Percentiles rank a stretch among this genome's conserved stretches.
Evolutionary conservation across 768 basidiomycete species (phyloP).

Genomic region (Phlegmacium glaucopus): DNA sequence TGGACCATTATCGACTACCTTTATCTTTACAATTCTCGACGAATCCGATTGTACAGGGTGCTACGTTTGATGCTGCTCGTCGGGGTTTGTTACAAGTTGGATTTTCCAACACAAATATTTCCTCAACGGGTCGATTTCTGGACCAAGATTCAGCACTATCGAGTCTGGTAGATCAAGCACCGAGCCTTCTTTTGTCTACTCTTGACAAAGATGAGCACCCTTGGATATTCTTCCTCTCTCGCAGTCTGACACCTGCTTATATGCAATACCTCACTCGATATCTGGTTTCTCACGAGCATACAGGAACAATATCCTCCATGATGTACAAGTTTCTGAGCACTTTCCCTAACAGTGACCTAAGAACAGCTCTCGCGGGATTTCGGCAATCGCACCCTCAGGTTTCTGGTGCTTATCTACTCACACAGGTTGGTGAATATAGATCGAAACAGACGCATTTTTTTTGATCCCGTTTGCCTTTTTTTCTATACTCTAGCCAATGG

Average conservation of each 20-base stretch:
- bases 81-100: slow-evolving; percentile 25
- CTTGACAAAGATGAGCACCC: slow-evolving; percentile 10
- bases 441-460: background rate
- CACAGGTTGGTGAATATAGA: slow-evolving; percentile 34
- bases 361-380: slow-evolving; percentile 6
- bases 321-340: slow-evolving; percentile 15
- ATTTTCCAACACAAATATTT: slow-evolving; percentile 3
- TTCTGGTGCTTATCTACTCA: slow-evolving; percentile 33
- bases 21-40: slow-evolving; percentile 4
- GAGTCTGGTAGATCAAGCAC: slow-evolving; percentile 36
- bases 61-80: slow-evolving; percentile 32
- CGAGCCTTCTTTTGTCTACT: slow-evolving; percentile 21
- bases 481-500: slow-evolving; percentile 42
- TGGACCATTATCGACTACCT: slow-evolving; percentile 51
- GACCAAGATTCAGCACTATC: slow-evolving; percentile 50
- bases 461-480: background rate
- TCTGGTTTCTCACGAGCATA: slow-evolving; percentile 7
- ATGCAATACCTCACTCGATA: slow-evolving; percentile 27
- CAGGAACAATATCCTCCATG: slow-evolving; percentile 4
- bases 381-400: slow-evolving; percentile 16
- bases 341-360: slow-evolving; percentile 12
- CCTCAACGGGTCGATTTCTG: slow-evolving; percentile 38
- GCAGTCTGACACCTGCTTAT: slow-evolving; percentile 29
- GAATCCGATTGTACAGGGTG: slow-evolving; percentile 10
- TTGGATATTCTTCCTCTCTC: slow-evolving; percentile 33